These are phyloP conservation scores for Bullera alba DNA, from an alignment of 768 basidiomycete genomes.

Conservation along the genomic window DNA sequence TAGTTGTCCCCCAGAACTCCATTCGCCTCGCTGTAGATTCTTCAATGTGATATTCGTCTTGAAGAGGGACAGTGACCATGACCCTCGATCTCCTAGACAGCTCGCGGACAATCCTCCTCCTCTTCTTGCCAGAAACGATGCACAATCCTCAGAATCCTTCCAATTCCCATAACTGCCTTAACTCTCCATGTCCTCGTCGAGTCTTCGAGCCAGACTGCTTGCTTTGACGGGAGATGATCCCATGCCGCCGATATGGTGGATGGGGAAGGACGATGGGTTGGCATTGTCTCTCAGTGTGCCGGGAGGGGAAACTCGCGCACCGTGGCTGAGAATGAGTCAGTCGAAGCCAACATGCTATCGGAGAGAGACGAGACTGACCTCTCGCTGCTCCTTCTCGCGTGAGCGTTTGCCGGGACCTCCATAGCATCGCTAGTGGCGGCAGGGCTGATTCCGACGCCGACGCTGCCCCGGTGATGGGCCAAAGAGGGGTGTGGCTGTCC, in stretches of 20 bases:
- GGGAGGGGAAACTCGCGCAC: conserved; percentile 26
- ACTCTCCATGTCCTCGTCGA: conserved; percentile 29
- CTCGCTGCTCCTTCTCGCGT: conserved; percentile 23
- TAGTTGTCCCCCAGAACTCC: no score
- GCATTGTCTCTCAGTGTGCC: conserved; percentile 21
- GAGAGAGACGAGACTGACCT: conserved; percentile 17
- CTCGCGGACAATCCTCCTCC: no score
- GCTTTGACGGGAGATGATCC: conserved; percentile 39
- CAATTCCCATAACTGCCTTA: no score
- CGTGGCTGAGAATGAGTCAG: conserved; percentile 11
- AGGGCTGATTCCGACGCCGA: conserved; percentile 37
- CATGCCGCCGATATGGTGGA: conserved; percentile 24
- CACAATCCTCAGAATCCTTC: no score
- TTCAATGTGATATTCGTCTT: no score
- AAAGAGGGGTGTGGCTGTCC: neutral
- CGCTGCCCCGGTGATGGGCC: conserved; percentile 9
- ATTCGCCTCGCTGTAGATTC: no score
- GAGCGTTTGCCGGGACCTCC: conserved; percentile 21
- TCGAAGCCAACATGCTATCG: conserved; percentile 1
- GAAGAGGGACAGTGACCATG: no score
- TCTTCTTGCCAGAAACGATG: no score
- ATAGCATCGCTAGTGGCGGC: conserved; percentile 36
- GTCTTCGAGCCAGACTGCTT: conserved; percentile 24
- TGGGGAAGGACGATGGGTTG: conserved; percentile 25
- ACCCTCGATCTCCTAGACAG: no score